Base-by-base conservation (phyloP, 2,329 filamentous ascomycete genomes). In the Teratosphaeria epicoccoides region DNA sequence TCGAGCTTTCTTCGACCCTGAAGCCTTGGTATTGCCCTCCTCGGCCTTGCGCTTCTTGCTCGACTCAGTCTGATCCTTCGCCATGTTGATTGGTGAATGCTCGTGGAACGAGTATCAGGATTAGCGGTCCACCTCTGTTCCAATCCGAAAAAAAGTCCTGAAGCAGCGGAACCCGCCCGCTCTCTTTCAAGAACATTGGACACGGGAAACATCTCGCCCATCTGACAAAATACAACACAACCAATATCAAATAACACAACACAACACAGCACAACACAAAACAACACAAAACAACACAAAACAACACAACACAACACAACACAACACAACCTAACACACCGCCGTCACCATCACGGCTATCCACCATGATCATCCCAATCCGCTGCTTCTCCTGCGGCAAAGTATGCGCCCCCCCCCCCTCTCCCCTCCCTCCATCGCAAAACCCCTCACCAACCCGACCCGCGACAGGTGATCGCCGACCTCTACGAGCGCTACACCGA, bases 381-480 rank as follows among this genome's bases (percentile, higher is more conserved):
- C 88, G 93, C 62, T 98, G 93, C 76, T 98, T 98, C 74, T 97
- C 93, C 53, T 98, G 93, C 72, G 93, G 93, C 71, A 98, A 98
- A 87, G 93, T 95, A 73, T 54, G 72, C 61, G 11, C 24, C 24
- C 49, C 26, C 49, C 23, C 23, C 43, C 22, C n/a, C n/a, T n/a
- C n/a, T n/a, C 12, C 49, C 23, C 37, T 24, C 10, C 17, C 10
- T 37, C 49, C 24, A 7, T 28, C 22, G 12, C 3, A 48, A 23
- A 49, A 7, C 33, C 20, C 23, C n/a, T 9, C 5, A 22, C 43
- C 57, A 58, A 66, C 64, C 70, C 65, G 49, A 22, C 28, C 14
- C 24, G 37, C 44, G 51, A 24, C 67, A 97, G 93, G 93, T 98
- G 68, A 88, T 90, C 53, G 93, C 88, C 58, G 93, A 98, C 72